Evolutionary conservation across 306 rosid species (phyloP).

Genomic region (Fragaria nilgerrensis): DNA sequence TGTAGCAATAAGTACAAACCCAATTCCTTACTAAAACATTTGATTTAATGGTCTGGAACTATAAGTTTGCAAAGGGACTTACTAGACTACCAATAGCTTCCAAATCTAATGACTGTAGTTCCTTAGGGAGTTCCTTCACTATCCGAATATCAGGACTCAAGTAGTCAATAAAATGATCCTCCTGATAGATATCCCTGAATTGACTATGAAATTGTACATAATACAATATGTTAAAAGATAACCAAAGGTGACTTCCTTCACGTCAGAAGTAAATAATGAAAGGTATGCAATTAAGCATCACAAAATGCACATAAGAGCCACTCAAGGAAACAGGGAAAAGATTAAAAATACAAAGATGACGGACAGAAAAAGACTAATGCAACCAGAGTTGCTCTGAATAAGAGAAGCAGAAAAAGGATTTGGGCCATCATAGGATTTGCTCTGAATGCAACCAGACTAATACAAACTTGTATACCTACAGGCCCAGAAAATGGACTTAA

Average conservation of each 20-base stretch:
- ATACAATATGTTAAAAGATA: slow-evolving; percentile 26
- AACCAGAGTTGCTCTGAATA: not conserved
- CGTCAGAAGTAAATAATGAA: not conserved
- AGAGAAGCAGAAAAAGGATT: not conserved
- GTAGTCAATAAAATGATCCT: slow-evolving; percentile 83
- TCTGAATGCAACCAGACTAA: too few species aligned
- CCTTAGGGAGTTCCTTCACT: slow-evolving; percentile 82
- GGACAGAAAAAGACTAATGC: not conserved
- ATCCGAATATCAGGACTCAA: slow-evolving; percentile 87
- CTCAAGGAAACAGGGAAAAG: not conserved
- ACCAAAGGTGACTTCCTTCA: not conserved
- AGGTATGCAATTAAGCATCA: not conserved
- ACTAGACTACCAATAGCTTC: slow-evolving; percentile 86
- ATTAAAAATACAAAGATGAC: not conserved
- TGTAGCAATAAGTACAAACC: slow-evolving; percentile 28
- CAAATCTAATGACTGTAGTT: slow-evolving; percentile 79
- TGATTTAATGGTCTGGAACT: slow-evolving; percentile 5
- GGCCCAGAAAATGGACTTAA: not conserved
- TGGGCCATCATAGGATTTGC: too few species aligned
- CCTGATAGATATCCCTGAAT: slow-evolving; percentile 87
- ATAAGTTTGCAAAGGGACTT: slow-evolving; percentile 33
- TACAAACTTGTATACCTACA: not conserved
- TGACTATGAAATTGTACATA: slow-evolving; percentile 68
- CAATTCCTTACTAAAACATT: slow-evolving; percentile 15
- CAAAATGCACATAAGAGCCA: not conserved